Evolutionary conservation across 768 basidiomycete species (phyloP).

Genomic region (Paxillus involutus): DNA sequence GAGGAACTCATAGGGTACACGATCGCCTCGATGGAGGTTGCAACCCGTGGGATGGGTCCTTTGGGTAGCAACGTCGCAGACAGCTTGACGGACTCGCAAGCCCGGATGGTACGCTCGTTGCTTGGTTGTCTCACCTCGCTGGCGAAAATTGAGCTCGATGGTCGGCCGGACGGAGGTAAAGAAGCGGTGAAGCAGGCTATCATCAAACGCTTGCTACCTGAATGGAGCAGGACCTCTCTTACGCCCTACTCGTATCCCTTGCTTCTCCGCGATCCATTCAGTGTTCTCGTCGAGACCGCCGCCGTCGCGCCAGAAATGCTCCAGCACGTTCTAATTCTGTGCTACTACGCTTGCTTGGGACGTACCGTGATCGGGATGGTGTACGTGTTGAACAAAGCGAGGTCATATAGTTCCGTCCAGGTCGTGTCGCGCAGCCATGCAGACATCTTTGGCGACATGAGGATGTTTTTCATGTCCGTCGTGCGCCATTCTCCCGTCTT

Average conservation of each 20-base stretch:
- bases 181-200: slow-evolving; percentile 82
- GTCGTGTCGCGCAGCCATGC: slow-evolving; percentile 52
- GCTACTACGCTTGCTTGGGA: slow-evolving; percentile 89
- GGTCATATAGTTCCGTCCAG: slow-evolving; percentile 51
- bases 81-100: slow-evolving; percentile 63
- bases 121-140: slow-evolving; percentile 68
- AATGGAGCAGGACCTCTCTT: slow-evolving; percentile 86
- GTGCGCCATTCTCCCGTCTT: slow-evolving; percentile 87
- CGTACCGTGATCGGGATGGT: slow-evolving; percentile 84
- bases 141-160: slow-evolving; percentile 66
- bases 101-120: slow-evolving; percentile 75
- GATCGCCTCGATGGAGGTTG: slow-evolving; percentile 75
- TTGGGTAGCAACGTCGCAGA: slow-evolving; percentile 62
- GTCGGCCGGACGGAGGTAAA: slow-evolving; percentile 68
- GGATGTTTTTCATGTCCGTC: slow-evolving; percentile 89
- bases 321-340: slow-evolving; percentile 81
- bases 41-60: slow-evolving; percentile 65
- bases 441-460: slow-evolving; percentile 79
- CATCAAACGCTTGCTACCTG: slow-evolving; percentile 85
- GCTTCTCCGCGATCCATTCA: slow-evolving; percentile 87
- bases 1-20: slow-evolving; percentile 92
- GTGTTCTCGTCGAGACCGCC: slow-evolving; percentile 86
- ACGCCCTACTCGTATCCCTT: slow-evolving; percentile 84
- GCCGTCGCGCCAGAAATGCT: slow-evolving; percentile 89
- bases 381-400: slow-evolving; percentile 74